These are phyloP conservation scores for Neobulgaria alba DNA, from an alignment of 2,329 filamentous ascomycete genomes.

Conservation along the genomic window DNA sequence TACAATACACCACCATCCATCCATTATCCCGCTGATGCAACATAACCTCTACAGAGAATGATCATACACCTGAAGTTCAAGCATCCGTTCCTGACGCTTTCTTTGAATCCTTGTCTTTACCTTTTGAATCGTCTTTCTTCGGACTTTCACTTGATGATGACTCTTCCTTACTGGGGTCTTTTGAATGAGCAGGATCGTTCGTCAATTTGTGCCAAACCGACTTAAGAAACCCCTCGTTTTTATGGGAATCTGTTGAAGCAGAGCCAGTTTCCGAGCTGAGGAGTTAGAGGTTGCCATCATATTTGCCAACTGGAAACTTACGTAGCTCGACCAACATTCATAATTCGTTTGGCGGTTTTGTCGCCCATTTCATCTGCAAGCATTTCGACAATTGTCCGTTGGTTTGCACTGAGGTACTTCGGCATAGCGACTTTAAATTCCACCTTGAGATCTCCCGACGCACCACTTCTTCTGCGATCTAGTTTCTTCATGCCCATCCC, in stretches of 20 bases:
- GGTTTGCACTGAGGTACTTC: slow-evolving; percentile 84
- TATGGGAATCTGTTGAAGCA: slow-evolving; percentile 42
- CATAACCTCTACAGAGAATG: background rate
- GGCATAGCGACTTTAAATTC: slow-evolving; percentile 96
- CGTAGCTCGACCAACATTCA: slow-evolving; percentile 61
- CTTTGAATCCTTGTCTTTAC: slow-evolving; percentile 16
- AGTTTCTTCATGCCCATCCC: slow-evolving; percentile 95
- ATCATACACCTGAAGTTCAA: slow-evolving; percentile 9
- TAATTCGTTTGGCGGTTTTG: slow-evolving; percentile 81
- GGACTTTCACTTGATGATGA: slow-evolving; percentile 3
- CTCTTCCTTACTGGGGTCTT: slow-evolving; percentile 2
- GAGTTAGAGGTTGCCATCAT: background rate
- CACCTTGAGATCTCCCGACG: slow-evolving; percentile 71
- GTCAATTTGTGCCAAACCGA: slow-evolving; percentile 88
- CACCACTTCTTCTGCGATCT: slow-evolving; percentile 43
- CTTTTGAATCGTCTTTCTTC: slow-evolving; percentile 1
- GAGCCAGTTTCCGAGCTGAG: slow-evolving; percentile 4
- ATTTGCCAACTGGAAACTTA: slow-evolving; percentile 31
- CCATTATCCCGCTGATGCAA: slow-evolving; percentile 16
- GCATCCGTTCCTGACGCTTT: slow-evolving; percentile 9
- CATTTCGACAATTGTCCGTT: slow-evolving; percentile 89
- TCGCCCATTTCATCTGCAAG: slow-evolving; percentile 94
- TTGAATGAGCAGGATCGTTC: slow-evolving; percentile 42
- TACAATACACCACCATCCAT: slow-evolving; percentile 10
- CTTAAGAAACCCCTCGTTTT: slow-evolving; percentile 85